Percentiles rank a stretch among this genome's conserved stretches.
phyloP scores from a whole-genome alignment of 345 rosid genomes.

The Eucalyptus rudis region DNA sequence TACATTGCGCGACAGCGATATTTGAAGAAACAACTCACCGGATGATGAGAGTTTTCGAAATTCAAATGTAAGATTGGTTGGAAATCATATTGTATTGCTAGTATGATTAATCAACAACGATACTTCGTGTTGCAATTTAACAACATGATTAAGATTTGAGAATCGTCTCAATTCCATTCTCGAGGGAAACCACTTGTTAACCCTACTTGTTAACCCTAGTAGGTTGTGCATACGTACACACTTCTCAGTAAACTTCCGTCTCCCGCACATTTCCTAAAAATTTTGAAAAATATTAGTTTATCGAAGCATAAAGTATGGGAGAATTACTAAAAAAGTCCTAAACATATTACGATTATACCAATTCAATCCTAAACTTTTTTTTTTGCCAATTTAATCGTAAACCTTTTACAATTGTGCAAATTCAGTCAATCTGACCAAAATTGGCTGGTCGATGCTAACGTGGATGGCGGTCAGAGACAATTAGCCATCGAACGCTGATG shows the following conservation, averaged over 20 bases:
- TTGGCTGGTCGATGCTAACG: accelerated
- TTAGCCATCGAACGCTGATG: accelerated
- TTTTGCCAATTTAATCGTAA: accelerated
- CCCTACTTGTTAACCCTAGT: not conserved
- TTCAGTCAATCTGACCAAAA: accelerated
- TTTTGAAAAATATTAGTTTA: not conserved
- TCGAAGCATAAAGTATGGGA: accelerated
- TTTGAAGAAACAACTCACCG: not conserved
- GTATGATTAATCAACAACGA: not conserved
- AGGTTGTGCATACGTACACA: accelerated
- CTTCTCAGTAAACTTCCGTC: not conserved
- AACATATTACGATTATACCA: no score
- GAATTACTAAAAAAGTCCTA: no score
- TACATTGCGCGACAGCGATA: not conserved
- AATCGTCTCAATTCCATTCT: not conserved
- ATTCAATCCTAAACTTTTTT: accelerated
- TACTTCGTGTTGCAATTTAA: not conserved
- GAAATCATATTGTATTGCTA: accelerated
- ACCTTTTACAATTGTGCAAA: accelerated
- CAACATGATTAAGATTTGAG: not conserved
- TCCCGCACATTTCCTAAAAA: not conserved
- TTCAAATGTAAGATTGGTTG: not conserved
- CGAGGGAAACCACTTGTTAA: not conserved
- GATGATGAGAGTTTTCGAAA: not conserved
- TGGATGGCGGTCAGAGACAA: accelerated